phyloP scores from a whole-genome alignment of 2,329 filamentous ascomycete genomes.

The Scedosporium apiospermum region DNA sequence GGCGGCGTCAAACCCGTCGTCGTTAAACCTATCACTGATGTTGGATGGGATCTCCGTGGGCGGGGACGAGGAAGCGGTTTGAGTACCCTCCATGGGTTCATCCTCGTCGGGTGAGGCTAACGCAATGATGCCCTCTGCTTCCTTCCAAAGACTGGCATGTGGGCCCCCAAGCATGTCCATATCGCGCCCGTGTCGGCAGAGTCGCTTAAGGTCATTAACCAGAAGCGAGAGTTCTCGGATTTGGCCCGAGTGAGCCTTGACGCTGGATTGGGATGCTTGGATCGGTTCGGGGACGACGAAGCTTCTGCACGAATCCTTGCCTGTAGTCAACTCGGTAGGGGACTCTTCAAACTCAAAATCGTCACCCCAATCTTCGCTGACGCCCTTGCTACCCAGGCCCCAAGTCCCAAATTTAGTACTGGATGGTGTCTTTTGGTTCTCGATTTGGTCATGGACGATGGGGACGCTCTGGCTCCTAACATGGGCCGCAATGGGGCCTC shows the following conservation, averaged over 20 bases:
- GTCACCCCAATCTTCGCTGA: constrained; percentile 82
- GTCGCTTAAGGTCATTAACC: constrained; percentile 73
- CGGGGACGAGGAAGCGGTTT: constrained; percentile 19
- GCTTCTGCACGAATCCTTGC: constrained; percentile 24
- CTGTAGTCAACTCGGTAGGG: constrained; percentile 21
- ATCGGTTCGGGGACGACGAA: constrained; percentile 63
- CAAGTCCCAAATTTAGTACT: constrained; percentile 67
- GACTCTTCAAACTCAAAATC: constrained; percentile 65
- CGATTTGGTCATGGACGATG: constrained; percentile 54
- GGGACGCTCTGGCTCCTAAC: constrained; percentile 76
- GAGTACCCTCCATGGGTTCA: constrained; percentile 29
- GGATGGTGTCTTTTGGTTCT: constrained; percentile 41
- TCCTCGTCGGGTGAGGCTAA: constrained; percentile 65
- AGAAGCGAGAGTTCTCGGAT: constrained; percentile 71
- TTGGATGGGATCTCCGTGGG: constrained; percentile 28
- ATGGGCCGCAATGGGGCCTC: constrained; percentile 59
- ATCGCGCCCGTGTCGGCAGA: constrained; percentile 60
- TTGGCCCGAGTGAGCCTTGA: constrained; percentile 75
- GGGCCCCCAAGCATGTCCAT: constrained; percentile 55
- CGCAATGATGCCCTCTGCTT: constrained; percentile 80
- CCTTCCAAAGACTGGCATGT: constrained; percentile 58
- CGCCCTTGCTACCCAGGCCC: constrained; percentile 69
- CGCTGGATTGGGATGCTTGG: constrained; percentile 70
- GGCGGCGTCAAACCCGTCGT: constrained; percentile 37
- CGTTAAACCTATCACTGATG: constrained; percentile 34